These are phyloP conservation scores for Sechiopsis laciniata DNA, from an alignment of 306 rosid genomes.

Conservation along the genomic window DNA sequence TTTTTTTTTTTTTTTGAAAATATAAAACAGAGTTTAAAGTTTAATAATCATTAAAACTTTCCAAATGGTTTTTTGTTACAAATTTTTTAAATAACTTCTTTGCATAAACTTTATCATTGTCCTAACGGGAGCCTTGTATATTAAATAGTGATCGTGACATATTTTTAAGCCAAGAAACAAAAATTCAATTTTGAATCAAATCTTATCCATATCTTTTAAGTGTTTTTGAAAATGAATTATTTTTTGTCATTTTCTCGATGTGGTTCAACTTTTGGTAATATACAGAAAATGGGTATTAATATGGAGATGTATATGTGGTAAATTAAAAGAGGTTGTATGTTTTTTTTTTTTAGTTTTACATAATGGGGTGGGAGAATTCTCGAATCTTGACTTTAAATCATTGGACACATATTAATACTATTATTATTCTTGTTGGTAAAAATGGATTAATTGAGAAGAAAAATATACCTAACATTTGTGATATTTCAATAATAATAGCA, in stretches of 20 bases:
- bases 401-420: too few relatives aligned
- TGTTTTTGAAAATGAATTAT: background rate
- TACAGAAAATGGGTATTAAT: background rate
- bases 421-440: too few relatives aligned
- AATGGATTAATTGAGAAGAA: too few relatives aligned
- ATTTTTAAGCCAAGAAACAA: background rate
- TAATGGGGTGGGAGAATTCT: too few relatives aligned
- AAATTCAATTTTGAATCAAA: background rate
- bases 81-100: background rate
- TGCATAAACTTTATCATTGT: background rate
- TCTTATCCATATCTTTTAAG: conserved; percentile 14
- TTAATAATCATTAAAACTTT: background rate
- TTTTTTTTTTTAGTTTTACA: too few relatives aligned
- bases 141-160: conserved; percentile 9
- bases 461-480: too few relatives aligned
- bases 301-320: background rate
- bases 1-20: too few relatives aligned
- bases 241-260: background rate
- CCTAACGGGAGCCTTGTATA: background rate
- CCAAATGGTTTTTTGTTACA: background rate
- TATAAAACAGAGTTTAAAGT: background rate
- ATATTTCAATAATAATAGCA: too few relatives aligned
- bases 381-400: too few relatives aligned
- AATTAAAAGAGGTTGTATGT: background rate
- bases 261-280: background rate